Evolutionary conservation across 345 rosid species (phyloP), one percentile per base, ranked within the genome.

Genomic region (Triadica sebifera): DNA sequence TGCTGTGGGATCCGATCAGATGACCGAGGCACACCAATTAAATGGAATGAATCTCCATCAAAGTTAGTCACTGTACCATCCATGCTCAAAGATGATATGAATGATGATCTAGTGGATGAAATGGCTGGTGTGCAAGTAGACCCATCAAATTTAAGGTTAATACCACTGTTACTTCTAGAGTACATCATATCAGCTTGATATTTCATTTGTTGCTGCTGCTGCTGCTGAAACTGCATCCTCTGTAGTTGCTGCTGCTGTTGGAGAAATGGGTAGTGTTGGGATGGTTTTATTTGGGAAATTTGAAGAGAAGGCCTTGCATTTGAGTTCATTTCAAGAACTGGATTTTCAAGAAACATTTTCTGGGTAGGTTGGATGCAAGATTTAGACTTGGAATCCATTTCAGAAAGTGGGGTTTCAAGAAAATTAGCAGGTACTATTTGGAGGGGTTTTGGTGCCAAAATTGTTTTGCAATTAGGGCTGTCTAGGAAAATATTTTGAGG

Each of bases 401-500:
- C 86, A 66, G 34, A 5, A 60, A 49, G 19, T 22, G 74, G 75
- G 73, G 51, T 69, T 52, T 81, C 80, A 63, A 75, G 51, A 63
- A 67, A 72, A 66, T 64, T 66, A 67, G 86, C 76, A 38, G 88
- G 88, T 81, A 85, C 77, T 47, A 84, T 78, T 60, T 84, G 90
- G 74, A 89, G 92, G 11, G 92, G 92, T 79, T 87, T 84, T 34
- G 93, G 93, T 25, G 91, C 86, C 52, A 87, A 79, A 74, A 87
- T 67, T 72, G 87, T 75, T 72, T 52, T 67, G 61, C 80, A 82
- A 67, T 77, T 58, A 57, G 87, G 85, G 51, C 87, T 85, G 61
- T 91, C 93, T 16, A 89, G 80, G 84, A 89, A 88, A 72, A 89
- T 75, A 22, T 71, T 83, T 53, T 80, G 86, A 69, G 92, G 90